Conservation (phyloP, 2,329 filamentous ascomycete genomes). For the Periconia sp. region DNA sequence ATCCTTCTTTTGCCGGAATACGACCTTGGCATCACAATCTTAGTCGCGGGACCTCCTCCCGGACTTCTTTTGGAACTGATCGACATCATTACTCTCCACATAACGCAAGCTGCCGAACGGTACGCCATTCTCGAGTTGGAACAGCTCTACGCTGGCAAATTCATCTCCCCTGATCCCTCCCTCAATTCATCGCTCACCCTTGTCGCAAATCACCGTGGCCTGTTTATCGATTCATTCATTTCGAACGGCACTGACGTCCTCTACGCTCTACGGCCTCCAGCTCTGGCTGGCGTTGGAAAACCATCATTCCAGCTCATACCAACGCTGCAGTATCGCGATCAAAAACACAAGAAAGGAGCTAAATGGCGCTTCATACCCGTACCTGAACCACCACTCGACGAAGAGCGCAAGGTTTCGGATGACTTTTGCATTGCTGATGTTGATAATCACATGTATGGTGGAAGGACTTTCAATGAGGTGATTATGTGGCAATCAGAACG, state of each 20-base stretch:
- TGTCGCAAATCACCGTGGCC: conserved; percentile 27
- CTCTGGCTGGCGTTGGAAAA: background rate
- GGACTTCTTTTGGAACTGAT: conserved; percentile 24
- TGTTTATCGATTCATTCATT: conserved; percentile 29
- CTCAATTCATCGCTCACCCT: conserved; percentile 33
- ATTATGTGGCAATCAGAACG: conserved; percentile 38
- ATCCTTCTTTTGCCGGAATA: conserved; percentile 49
- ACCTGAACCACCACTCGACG: conserved; percentile 12
- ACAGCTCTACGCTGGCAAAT: conserved; percentile 32
- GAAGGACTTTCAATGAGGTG: conserved; percentile 35
- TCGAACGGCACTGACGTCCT: conserved; percentile 34
- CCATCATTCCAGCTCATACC: conserved; percentile 23
- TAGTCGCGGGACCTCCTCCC: conserved; percentile 32
- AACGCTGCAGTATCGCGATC: conserved; percentile 29
- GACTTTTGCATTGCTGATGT: conserved; percentile 42
- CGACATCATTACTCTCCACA: conserved; percentile 29
- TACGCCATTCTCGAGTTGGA: conserved; percentile 28
- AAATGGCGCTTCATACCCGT: conserved; percentile 34
- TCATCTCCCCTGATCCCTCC: conserved; percentile 13
- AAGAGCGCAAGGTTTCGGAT: conserved; percentile 26
- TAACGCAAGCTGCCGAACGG: conserved; percentile 39
- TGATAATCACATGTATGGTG: conserved; percentile 35
- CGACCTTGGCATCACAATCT: conserved; percentile 46
- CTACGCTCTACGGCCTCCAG: conserved; percentile 1
- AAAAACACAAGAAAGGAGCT: conserved; percentile 33